Conservation (phyloP, 2,329 filamentous ascomycete genomes). For the Cercospora beticola region DNA sequence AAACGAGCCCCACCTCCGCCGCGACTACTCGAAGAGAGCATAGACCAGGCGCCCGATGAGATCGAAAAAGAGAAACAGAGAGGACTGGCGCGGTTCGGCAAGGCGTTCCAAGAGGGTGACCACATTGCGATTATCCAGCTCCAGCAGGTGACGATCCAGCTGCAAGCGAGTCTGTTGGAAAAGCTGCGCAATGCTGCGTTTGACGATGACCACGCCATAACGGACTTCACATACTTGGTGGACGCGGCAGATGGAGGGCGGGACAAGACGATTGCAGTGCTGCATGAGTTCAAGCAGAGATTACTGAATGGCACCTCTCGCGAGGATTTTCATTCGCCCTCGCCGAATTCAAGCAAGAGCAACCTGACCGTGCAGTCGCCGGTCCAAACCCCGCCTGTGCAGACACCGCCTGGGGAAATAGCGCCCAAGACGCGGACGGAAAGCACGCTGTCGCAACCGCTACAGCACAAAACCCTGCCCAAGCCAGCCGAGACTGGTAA, state of each 20-base stretch:
- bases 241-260: slow-evolving; percentile 35
- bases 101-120: slow-evolving; percentile 37
- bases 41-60: slow-evolving; percentile 35
- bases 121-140: slow-evolving; percentile 34
- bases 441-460: slow-evolving; percentile 5
- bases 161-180: slow-evolving; percentile 34
- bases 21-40: slow-evolving; percentile 34
- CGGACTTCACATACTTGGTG: slow-evolving; percentile 34
- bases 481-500: not conserved
- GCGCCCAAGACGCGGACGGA: slow-evolving; percentile 10
- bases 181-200: slow-evolving; percentile 35
- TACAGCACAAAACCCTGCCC: slow-evolving; percentile 4
- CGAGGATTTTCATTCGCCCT: slow-evolving; percentile 7
- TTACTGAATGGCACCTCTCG: slow-evolving; percentile 20
- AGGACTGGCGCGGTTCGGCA: slow-evolving; percentile 34
- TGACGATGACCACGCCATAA: slow-evolving; percentile 31
- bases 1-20: slow-evolving; percentile 35
- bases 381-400: not conserved
- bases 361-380: slow-evolving; percentile 15
- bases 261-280: slow-evolving; percentile 33
- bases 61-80: slow-evolving; percentile 36
- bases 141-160: slow-evolving; percentile 35
- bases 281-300: slow-evolving; percentile 35
- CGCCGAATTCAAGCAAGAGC: slow-evolving; percentile 23
- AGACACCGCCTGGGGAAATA: slow-evolving; percentile 5